Percentiles rank a stretch among this genome's conserved stretches.
phyloP scores from a whole-genome alignment of 805 yeast species.

The Osmozyma mogii region DNA sequence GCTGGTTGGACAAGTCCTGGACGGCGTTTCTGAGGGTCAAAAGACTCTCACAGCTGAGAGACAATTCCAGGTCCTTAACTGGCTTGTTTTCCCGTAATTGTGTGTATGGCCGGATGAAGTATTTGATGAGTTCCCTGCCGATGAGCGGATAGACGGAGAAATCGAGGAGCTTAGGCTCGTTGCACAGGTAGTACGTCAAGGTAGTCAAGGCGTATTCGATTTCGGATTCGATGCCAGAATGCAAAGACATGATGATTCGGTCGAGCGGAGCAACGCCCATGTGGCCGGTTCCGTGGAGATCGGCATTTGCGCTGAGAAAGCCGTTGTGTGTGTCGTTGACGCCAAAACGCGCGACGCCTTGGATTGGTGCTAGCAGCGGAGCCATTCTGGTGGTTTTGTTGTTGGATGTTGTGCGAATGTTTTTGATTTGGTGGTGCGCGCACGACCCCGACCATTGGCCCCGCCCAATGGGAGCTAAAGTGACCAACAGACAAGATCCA shows the following conservation, averaged over 20 bases:
- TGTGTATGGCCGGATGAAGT: conserved; percentile 27
- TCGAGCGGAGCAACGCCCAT: conserved; percentile 58
- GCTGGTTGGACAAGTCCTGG: conserved; percentile 79
- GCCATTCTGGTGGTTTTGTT: conserved; percentile 3
- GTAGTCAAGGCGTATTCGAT: conserved; percentile 64
- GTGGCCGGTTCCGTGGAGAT: conserved; percentile 19
- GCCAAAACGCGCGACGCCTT: conserved; percentile 10
- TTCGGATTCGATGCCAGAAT: conserved; percentile 57
- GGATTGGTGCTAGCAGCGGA: conserved; percentile 11
- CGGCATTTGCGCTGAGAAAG: conserved; percentile 5
- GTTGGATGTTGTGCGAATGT: not conserved
- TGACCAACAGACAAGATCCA: not conserved
- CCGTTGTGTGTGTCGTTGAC: conserved; percentile 6
- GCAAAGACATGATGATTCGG: conserved; percentile 64
- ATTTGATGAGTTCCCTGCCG: conserved; percentile 32
- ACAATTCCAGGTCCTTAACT: conserved; percentile 13
- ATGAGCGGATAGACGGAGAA: conserved; percentile 37
- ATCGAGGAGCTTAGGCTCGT: conserved; percentile 41
- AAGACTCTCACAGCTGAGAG: conserved; percentile 37
- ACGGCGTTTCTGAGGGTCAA: conserved; percentile 72
- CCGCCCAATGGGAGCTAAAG: no score
- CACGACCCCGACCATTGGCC: no score
- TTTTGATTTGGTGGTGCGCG: not conserved
- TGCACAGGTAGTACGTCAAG: conserved; percentile 40
- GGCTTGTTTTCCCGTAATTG: conserved; percentile 13